Percentiles rank a stretch among this genome's conserved stretches.
These are phyloP conservation scores for Ceratobasidium sp. DNA, from an alignment of 1,284 basidiomycete species.

Conservation along the genomic window DNA sequence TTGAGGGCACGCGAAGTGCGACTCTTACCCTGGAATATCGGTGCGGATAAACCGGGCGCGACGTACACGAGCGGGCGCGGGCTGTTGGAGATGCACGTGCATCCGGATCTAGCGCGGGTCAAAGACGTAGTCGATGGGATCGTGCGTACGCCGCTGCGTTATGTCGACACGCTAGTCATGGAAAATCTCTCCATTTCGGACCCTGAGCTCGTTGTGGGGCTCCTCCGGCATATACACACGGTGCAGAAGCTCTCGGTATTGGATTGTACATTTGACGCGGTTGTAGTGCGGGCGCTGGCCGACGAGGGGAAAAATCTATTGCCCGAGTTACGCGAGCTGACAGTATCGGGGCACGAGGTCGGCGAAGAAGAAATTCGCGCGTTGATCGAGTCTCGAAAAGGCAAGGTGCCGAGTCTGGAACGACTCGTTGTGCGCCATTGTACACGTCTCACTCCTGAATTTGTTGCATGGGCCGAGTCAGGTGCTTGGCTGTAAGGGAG, in stretches of 20 bases:
- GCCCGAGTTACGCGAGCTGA: constrained; percentile 35
- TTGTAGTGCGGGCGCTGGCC: constrained; percentile 18
- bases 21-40: constrained; percentile 38
- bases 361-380: constrained; percentile 20
- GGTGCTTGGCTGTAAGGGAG: constrained; percentile 18
- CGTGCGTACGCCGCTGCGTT: constrained; percentile 31
- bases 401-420: neutral
- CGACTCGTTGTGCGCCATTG: constrained; percentile 22
- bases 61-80: constrained; percentile 32
- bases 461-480: constrained; percentile 35
- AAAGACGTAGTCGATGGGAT: constrained; percentile 41
- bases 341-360: constrained; percentile 32
- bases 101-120: constrained; percentile 38
- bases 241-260: constrained; percentile 33
- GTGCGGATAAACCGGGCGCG: constrained; percentile 41
- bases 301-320: constrained; percentile 1
- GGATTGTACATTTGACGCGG: constrained; percentile 39
- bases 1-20: constrained; percentile 34
- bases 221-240: constrained; percentile 38
- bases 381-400: constrained; percentile 25
- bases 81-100: constrained; percentile 40
- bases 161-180: constrained; percentile 39
- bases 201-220: constrained; percentile 29
- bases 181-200: constrained; percentile 39
- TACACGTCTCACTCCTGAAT: constrained; percentile 16